Evolutionary conservation across 1,284 basidiomycete species (phyloP), one percentile per base, ranked within the genome.

Genomic region (Somion occarium): DNA sequence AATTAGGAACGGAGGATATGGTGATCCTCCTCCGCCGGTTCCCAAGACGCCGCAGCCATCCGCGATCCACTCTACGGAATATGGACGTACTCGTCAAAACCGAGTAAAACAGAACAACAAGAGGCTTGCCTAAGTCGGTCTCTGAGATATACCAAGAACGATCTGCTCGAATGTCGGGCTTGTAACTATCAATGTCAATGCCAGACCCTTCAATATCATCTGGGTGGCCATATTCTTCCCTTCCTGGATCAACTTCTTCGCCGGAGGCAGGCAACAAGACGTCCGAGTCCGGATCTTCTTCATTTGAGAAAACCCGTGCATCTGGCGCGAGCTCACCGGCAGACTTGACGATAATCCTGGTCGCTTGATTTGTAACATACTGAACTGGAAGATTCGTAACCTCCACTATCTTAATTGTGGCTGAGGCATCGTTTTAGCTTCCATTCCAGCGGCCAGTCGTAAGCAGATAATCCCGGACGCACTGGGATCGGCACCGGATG

Each of bases 11-110:
- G 70, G 64, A 11, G 74, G 73, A 53, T 78, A 77, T 0, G 78
- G 72, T 0, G 75, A 73, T 3, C 79, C 79, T 3, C 79, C 78
- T 9, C 79, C 79, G 2, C 79, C 79, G 13, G 73, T 75, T 1
- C 78, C 79, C 3, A 81, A 62, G 26, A 80, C 69, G 47, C 76
- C 78, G 55, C 77, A 80, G 5, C 78, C 78, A 27, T 74, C 71
- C 1, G 76, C 72, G 47, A 81, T 76, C 76, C 76, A 80, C 53
- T 75, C 75, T 60, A 66, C 1, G 20, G 18, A 26, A 19, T n/a
- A 45, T 37, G n/a, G 4, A 18, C 7, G 39, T 19, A 45, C 30
- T 7, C 7, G 30, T 41, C 18, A 41, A 41, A 9, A 12, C 19
- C 3, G 44, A 18, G 12, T 41, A 18, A 20, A 19, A 24, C n/a